A percentile compares a stretch with the other conserved stretches of the same genome.
Conservation (phyloP, 169 alveolate species). For the Plasmodium berghei region DNA sequence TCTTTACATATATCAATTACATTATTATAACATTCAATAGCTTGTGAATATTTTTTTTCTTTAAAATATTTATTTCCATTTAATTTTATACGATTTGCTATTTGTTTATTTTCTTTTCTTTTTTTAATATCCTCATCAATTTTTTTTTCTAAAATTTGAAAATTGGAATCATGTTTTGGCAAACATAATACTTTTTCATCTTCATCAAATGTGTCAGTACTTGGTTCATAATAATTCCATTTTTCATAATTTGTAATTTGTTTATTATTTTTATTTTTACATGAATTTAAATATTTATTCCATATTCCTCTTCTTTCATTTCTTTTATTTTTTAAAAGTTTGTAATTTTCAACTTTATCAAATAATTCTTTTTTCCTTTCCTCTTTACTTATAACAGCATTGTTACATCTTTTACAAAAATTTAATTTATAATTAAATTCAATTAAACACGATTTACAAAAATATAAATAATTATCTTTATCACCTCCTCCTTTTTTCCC, state of each 20-base stretch:
- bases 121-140: slow-evolving; percentile 23
- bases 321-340: slow-evolving; percentile 28
- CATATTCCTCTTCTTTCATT: slow-evolving; percentile 33
- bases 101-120: slow-evolving; percentile 22
- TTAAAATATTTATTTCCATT: slow-evolving; percentile 40
- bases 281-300: slow-evolving; percentile 21
- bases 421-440: slow-evolving; percentile 10
- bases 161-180: slow-evolving; percentile 15
- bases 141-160: slow-evolving; percentile 17
- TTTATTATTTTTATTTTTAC: background rate
- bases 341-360: slow-evolving; percentile 32
- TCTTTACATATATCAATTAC: slow-evolving; percentile 33
- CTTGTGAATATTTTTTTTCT: slow-evolving; percentile 32
- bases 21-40: slow-evolving; percentile 48
- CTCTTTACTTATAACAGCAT: slow-evolving; percentile 29
- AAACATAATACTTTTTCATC: slow-evolving; percentile 23
- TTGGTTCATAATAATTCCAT: slow-evolving; percentile 67
- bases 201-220: slow-evolving; percentile 52
- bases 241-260: slow-evolving; percentile 22
- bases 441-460: slow-evolving; percentile 33
- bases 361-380: slow-evolving; percentile 23
- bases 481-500: slow-evolving; percentile 33
- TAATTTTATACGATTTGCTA: slow-evolving; percentile 21
- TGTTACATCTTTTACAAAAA: slow-evolving; percentile 36
- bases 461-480: slow-evolving; percentile 10